phyloP scores from a whole-genome alignment of 192 early-diverging fungal species.

The Martensiomyces pterosporus region DNA sequence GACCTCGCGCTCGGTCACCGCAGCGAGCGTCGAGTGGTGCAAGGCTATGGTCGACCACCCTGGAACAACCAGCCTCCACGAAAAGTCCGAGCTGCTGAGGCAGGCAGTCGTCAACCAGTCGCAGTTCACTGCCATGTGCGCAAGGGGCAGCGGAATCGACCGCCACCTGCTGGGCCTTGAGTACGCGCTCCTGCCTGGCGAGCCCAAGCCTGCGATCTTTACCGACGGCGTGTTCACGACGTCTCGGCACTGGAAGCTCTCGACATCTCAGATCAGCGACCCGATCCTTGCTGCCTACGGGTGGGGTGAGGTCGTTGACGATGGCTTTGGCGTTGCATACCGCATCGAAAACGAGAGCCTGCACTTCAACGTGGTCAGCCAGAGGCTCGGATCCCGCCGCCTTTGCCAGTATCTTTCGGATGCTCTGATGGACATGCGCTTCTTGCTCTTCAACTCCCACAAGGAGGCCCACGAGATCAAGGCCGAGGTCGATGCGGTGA shows the following conservation, averaged over 20 bases:
- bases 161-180: conserved; percentile 68
- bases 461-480: conserved; percentile 49
- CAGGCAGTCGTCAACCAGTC: conserved; percentile 51
- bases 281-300: conserved; percentile 53
- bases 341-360: conserved; percentile 47
- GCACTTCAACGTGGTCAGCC: conserved; percentile 51
- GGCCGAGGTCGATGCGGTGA: conserved; percentile 48
- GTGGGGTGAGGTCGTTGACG: conserved; percentile 58
- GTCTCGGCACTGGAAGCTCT: conserved; percentile 62
- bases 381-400: conserved; percentile 44
- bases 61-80: conserved; percentile 41
- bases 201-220: conserved; percentile 41
- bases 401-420: conserved; percentile 59
- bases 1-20: conserved; percentile 70
- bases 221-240: conserved; percentile 54
- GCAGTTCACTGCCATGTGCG: conserved; percentile 54
- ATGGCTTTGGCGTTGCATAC: conserved; percentile 57
- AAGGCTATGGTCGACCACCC: conserved; percentile 50
- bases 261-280: conserved; percentile 59
- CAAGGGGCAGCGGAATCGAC: conserved; percentile 63
- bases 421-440: conserved; percentile 68
- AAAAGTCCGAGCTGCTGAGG: conserved; percentile 49
- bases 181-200: conserved; percentile 43
- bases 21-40: conserved; percentile 55
- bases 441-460: conserved; percentile 46